These are phyloP conservation scores for Tolypocladium guangdongense DNA, from an alignment of 2,329 filamentous ascomycete genomes.

Conservation along the genomic window DNA sequence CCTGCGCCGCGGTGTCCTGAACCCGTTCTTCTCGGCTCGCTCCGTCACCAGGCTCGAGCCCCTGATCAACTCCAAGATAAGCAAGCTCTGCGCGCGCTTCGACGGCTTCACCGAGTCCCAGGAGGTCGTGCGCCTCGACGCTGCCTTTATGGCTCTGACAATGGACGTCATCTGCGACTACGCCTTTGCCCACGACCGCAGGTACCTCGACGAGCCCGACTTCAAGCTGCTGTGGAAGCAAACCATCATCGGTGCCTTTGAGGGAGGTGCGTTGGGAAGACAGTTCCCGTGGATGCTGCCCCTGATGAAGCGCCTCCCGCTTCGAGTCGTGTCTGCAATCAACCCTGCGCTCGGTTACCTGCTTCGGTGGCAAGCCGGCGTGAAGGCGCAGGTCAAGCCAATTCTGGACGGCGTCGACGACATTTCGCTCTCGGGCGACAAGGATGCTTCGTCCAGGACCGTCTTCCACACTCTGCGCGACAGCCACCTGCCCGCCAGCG, in stretches of 20 bases:
- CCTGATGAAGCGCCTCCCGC: constrained; percentile 7
- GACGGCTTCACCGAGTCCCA: neutral
- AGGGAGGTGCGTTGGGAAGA: constrained; percentile 6
- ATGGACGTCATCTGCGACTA: constrained; percentile 26
- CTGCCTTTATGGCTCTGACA: constrained; percentile 16
- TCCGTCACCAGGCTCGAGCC: constrained; percentile 23
- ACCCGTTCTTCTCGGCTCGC: constrained; percentile 30
- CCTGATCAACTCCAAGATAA: constrained; percentile 20
- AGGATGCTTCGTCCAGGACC: neutral
- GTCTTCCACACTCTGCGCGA: constrained; percentile 4
- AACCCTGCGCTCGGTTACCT: constrained; percentile 6
- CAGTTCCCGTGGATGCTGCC: constrained; percentile 10
- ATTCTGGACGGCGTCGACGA: neutral
- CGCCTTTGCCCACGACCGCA: constrained; percentile 18
- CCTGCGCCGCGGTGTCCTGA: constrained; percentile 26
- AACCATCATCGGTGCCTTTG: constrained; percentile 8
- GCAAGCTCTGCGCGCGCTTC: constrained; percentile 13
- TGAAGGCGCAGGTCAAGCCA: constrained; percentile 3
- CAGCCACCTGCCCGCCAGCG: constrained; percentile 5
- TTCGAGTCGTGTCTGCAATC: constrained; percentile 3
- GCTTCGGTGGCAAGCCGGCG: constrained; percentile 5
- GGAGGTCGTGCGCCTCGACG: constrained; percentile 8
- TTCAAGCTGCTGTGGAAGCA: constrained; percentile 11
- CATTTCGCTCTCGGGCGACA: neutral
- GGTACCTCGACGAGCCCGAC: constrained; percentile 18